Base-by-base conservation (phyloP, 768 basidiomycete genomes). In the Phaeotremella fagi region DNA sequence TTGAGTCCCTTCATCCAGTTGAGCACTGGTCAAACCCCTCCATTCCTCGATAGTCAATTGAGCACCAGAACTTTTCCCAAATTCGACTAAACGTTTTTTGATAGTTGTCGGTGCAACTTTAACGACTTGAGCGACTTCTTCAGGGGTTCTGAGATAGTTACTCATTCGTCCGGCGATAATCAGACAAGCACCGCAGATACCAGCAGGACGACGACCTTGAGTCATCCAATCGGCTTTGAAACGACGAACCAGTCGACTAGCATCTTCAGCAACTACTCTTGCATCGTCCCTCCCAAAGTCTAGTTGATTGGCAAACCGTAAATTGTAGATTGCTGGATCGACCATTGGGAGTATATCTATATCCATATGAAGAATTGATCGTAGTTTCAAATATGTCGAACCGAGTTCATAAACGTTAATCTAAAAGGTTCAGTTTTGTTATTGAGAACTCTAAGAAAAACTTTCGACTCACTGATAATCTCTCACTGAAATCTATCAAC, bases 161-260 rank as follows among this genome's bases (percentile, higher is more conserved):
- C 94, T 97, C 95, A 99, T 98, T 23, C 95, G 84, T 27, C 91
- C 95, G 0, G 95, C 95, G 15, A 99, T 82, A 35, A 98, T 80
- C 25, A 98, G 81, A 24, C 89, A 90, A 0, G 95, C 95, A 26
- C 95, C 95, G 69, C 95, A 99, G 56, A 99, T 92, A 20, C 95
- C 95, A 0, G 95, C 90, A 0, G 95, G 95, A 4, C 95, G 82
- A 20, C 95, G 84, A 14, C 95, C 95, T 33, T 85, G 85, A 14
- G 88, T 86, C 82, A 99, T 92, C 95, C 95, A 99, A 75, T 98
- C 95, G 23, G 89, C 81, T 68, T 90, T 86, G 75, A 98, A 97
- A 27, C 95, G 83, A 55, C 87, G 85, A 28, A 98, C 90, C 42
- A 98, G 86, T 6, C 91, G 86, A 3, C 88, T 83, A 6, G 95